Percentiles rank a stretch among this genome's conserved stretches.
Conservation (phyloP, 345 rosid species). For the Corchorus olitorius region DNA sequence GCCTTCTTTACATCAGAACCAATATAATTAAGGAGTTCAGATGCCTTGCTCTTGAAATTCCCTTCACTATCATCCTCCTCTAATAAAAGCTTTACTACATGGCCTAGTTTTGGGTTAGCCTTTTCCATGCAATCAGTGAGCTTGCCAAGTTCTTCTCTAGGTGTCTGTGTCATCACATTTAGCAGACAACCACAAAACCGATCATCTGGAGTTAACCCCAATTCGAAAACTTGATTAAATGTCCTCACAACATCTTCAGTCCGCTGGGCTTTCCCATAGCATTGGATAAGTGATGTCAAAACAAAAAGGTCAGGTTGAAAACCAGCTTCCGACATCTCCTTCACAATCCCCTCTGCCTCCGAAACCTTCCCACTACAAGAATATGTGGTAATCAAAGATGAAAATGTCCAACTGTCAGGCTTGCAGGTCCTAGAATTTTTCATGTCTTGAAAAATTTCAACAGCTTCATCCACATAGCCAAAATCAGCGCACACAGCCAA, state of each 20-base stretch:
- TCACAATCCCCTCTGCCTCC: conserved; percentile 74
- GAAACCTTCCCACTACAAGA: conserved; percentile 76
- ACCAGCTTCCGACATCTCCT: conserved; percentile 79
- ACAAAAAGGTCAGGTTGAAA: conserved; percentile 81
- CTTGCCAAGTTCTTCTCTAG: conserved; percentile 61
- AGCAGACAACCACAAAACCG: conserved; percentile 85
- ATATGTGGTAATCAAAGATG: conserved; percentile 77
- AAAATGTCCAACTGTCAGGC: conserved; percentile 96
- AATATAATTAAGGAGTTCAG: conserved; percentile 56
- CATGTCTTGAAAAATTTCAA: conserved; percentile 70
- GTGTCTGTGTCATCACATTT: conserved; percentile 83
- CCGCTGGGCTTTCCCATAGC: conserved; percentile 83
- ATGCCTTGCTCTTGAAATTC: conserved; percentile 53
- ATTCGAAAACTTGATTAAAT: conserved; percentile 52
- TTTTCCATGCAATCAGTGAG: conserved; percentile 68
- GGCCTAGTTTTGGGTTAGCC: conserved; percentile 78
- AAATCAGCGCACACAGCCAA: conserved; percentile 91
- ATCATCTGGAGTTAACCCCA: conserved; percentile 75
- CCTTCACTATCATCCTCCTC: conserved; percentile 45
- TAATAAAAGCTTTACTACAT: conserved; percentile 63
- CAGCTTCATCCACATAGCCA: conserved; percentile 68
- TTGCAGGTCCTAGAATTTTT: conserved; percentile 53
- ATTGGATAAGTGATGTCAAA: conserved; percentile 87
- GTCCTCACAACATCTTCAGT: conserved; percentile 77
- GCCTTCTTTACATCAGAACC: conserved; percentile 74